A percentile compares a stretch with the other conserved stretches of the same genome.
Conservation (phyloP, 163 green algal genomes). For the Chloroidium sp. region DNA sequence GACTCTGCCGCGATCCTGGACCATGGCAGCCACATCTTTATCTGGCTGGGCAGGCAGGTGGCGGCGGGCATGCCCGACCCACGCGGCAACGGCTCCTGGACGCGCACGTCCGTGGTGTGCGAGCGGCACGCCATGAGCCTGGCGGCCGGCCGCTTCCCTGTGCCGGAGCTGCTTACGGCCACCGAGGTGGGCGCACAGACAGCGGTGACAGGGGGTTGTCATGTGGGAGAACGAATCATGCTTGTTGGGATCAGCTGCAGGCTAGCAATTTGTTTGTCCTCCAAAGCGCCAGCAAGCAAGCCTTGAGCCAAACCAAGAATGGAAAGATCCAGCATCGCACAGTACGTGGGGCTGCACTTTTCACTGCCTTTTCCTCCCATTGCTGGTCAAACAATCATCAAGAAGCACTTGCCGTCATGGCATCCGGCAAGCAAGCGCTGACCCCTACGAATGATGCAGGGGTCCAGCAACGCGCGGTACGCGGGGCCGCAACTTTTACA, state of each 20-base stretch:
- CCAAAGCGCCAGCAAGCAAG: too few species aligned
- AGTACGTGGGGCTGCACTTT: conserved; percentile 28
- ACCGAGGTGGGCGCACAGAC: too few species aligned
- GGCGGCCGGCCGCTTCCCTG: conserved; percentile 16
- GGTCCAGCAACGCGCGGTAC: conserved; percentile 22
- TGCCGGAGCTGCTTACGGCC: conserved; percentile 13
- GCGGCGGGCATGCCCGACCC: neutral
- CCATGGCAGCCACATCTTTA: conserved; percentile 36
- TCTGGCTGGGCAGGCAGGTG: conserved; percentile 19
- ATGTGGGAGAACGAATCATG: too few species aligned
- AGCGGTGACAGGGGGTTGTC: too few species aligned
- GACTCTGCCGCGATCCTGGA: conserved; percentile 30
- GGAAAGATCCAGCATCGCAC: conserved; percentile 4
- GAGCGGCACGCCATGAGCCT: neutral
- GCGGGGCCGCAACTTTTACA: conserved; percentile 25
- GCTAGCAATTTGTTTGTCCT: too few species aligned
- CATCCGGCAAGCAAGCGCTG: too few species aligned
- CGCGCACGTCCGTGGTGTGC: neutral
- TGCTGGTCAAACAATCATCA: too few species aligned
- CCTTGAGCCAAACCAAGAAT: too few species aligned
- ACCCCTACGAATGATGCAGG: conserved; percentile 12
- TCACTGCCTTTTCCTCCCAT: neutral
- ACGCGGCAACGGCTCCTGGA: neutral
- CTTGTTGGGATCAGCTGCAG: too few species aligned
- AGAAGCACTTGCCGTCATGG: too few species aligned